phyloP scores from a whole-genome alignment of 805 yeast species.

The Candida silvicultrix region DNA sequence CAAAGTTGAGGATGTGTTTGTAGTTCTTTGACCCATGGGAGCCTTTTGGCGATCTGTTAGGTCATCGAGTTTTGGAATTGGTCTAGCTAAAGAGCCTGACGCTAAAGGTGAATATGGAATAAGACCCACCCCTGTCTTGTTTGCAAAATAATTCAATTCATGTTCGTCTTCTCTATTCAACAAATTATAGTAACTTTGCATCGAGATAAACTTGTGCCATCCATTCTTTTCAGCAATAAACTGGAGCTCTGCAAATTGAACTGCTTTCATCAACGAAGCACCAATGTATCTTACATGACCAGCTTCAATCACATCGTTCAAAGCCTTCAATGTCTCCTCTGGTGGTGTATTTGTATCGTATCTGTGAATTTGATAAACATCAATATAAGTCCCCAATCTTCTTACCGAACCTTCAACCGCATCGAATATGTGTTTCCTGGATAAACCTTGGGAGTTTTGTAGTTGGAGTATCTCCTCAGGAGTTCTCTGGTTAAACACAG shows the following conservation, averaged over 20 bases:
- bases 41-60: neutral
- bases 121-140: conserved; percentile 40
- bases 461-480: conserved; percentile 4
- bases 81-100: conserved; percentile 44
- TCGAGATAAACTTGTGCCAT: conserved; percentile 47
- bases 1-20: conserved; percentile 16
- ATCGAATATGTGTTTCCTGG: conserved; percentile 37
- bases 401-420: conserved; percentile 27
- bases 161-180: conserved; percentile 47
- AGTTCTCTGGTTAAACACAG: neutral
- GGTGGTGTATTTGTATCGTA: conserved; percentile 33
- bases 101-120: conserved; percentile 57
- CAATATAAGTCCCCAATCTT: conserved; percentile 42
- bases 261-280: conserved; percentile 50
- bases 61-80: conserved; percentile 17
- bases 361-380: conserved; percentile 48
- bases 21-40: conserved; percentile 2
- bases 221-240: conserved; percentile 14
- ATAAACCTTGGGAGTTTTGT: conserved; percentile 29
- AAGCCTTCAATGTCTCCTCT: conserved; percentile 43
- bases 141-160: conserved; percentile 48
- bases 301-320: conserved; percentile 38
- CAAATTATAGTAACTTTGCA: conserved; percentile 45
- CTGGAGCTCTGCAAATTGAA: conserved; percentile 46
- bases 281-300: conserved; percentile 49